Evolutionary conservation across 2,329 filamentous ascomycete species (phyloP), one percentile per base, ranked within the genome.

Genomic region (Paramyrothecium roridum): DNA sequence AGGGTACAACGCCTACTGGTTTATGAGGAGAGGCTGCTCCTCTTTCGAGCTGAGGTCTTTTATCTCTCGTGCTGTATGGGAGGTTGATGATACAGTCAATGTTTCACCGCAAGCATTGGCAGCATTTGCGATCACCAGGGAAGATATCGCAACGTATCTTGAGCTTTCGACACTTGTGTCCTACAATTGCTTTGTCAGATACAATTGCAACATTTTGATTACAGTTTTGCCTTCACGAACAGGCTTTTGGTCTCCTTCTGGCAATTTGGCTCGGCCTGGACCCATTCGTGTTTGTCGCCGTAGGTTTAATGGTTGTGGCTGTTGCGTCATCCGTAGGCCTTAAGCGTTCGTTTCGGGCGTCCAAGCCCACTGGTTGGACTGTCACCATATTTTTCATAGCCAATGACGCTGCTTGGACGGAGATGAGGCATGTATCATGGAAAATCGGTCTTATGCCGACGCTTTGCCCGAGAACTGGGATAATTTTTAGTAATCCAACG

Each of bases 71-170:
- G 34, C 17, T 40, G 26, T 50, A 56, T 6, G 50, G 22, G 3
- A 47, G 45, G 7, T 58, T 59, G 52, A 59, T 57, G 19, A 53
- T 17, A 48, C 58, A 60, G 17, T 60, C 58, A 1, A 60, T 52
- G 48, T 58, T 60, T 20, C 58, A 51, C n/a, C 54, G 48, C 12
- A 58, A 50, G 33, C 58, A 60, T 19, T 56, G 56, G 3, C 58
- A 54, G 22, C 58, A 60, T 46, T 58, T 58, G 7, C 54, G 50
- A 45, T 60, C 58, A 3, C 56, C 58, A 3, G 58, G 56, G 30
- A 56, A 58, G 34, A 56, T 49, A 26, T 60, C 56, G 19, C 58
- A 60, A 56, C 52, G 52, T 52, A 60, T 60, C 52, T 60, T 60
- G 10, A 60, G 19, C 20, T 60, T 60, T 20, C 53, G 54, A 17